A percentile compares a stretch with the other conserved stretches of the same genome.
Conservation (phyloP, 441 rosid species). For the Lepidium campestre region DNA sequence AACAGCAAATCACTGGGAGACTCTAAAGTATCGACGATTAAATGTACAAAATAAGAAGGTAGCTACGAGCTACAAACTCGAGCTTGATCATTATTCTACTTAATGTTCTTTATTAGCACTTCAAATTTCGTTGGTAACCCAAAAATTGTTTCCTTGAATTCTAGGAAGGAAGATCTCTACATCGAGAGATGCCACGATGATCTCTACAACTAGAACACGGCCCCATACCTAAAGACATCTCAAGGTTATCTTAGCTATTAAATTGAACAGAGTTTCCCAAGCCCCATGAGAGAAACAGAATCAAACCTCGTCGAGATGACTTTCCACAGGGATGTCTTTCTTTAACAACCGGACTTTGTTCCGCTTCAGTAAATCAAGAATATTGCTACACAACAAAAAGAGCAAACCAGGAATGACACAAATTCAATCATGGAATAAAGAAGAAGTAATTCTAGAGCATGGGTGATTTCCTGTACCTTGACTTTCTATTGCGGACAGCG, state of each 20-base stretch:
- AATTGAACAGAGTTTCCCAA: neutral
- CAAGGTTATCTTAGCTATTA: neutral
- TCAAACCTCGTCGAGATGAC: conserved; percentile 60
- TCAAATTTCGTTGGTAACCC: conserved; percentile 23
- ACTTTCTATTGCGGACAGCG: conserved; percentile 48
- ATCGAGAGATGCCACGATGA: neutral
- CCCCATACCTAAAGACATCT: neutral
- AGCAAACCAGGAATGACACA: neutral
- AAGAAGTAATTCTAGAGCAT: neutral
- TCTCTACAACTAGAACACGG: neutral
- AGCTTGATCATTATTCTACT: conserved; percentile 34
- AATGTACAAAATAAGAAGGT: conserved; percentile 51
- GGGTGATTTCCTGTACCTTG: conserved; percentile 39
- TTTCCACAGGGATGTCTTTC: conserved; percentile 48
- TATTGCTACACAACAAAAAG: conserved; percentile 36
- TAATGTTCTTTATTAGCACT: conserved; percentile 33
- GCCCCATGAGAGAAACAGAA: neutral
- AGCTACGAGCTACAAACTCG: conserved; percentile 40
- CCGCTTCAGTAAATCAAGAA: conserved; percentile 55
- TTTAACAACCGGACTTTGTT: conserved; percentile 32
- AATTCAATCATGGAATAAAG: neutral
- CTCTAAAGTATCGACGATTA: conserved; percentile 34
- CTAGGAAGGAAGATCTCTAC: neutral
- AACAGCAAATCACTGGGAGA: conserved; percentile 40
- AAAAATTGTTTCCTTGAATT: conserved; percentile 34